Conservation (phyloP, 805 yeast species). For the Candida adriatica region DNA sequence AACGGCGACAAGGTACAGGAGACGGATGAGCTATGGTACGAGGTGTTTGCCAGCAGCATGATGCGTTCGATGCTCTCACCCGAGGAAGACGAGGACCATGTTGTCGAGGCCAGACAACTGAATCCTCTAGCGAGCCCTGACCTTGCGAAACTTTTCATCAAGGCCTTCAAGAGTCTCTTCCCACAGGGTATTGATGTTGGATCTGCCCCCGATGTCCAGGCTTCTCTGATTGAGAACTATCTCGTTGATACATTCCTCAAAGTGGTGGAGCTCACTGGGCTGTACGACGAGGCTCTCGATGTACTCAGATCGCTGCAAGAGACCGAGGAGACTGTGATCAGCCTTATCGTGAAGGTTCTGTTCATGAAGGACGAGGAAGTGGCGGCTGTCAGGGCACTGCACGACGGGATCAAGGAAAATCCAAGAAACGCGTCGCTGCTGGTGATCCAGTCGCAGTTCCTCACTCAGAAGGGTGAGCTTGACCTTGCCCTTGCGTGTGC, state of each 20-base stretch:
- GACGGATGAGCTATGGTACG: conserved; percentile 44
- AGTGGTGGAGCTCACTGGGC: conserved; percentile 57
- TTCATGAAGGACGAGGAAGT: conserved; percentile 53
- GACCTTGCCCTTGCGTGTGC: conserved; percentile 57
- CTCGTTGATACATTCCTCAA: conserved; percentile 69
- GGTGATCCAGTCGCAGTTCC: conserved; percentile 50
- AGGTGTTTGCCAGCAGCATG: conserved; percentile 52
- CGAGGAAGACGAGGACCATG: conserved; percentile 71
- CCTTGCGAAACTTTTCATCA: conserved; percentile 47
- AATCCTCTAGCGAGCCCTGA: conserved; percentile 59
- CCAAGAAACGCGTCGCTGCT: conserved; percentile 52
- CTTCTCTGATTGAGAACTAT: conserved; percentile 53
- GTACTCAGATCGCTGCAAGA: conserved; percentile 46
- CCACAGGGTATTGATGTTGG: conserved; percentile 64
- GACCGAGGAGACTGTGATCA: conserved; percentile 49
- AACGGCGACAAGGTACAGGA: conserved; percentile 49
- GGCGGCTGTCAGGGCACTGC: conserved; percentile 45
- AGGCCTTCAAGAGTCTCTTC: conserved; percentile 62
- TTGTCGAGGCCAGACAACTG: conserved; percentile 79
- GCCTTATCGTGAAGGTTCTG: conserved; percentile 47
- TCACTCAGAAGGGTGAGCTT: conserved; percentile 42
- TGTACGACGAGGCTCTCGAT: conserved; percentile 53
- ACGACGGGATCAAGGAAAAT: conserved; percentile 40
- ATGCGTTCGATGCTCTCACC: conserved; percentile 63
- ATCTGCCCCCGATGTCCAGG: conserved; percentile 58